Percentiles rank a stretch among this genome's conserved stretches.
Evolutionary conservation across 257 asterid genomes (phyloP).

Genomic region (Jacaranda mimosifolia): DNA sequence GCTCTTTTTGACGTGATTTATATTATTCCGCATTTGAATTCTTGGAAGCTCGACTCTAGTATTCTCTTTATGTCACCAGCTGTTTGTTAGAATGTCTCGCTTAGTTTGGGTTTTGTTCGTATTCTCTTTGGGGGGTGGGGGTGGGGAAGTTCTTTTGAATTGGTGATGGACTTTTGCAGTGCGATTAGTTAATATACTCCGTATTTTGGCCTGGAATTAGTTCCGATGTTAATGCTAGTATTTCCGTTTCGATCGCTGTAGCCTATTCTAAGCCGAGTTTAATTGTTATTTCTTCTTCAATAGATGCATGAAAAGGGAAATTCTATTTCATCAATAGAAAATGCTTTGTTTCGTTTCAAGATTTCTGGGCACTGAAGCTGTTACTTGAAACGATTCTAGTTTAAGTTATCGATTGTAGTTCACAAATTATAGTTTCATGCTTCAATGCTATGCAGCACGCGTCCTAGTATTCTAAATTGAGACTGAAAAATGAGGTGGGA

Average conservation of each 20-base stretch:
- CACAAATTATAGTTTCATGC: background rate
- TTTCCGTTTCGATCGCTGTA: background rate
- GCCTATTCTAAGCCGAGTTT: conserved; percentile 5
- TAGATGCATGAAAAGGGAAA: background rate
- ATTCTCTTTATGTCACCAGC: conserved; percentile 28
- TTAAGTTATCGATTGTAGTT: conserved; percentile 9
- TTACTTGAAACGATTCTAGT: conserved; percentile 10
- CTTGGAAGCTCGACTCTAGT: background rate
- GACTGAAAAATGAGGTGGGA: background rate
- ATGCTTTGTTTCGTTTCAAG: conserved; percentile 13
- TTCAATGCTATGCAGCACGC: background rate
- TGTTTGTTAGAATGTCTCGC: conserved; percentile 36
- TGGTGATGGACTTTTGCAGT: background rate
- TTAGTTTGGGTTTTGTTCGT: background rate
- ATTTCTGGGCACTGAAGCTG: background rate
- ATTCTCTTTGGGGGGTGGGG: too few species aligned
- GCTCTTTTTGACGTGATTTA: background rate
- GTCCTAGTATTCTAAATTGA: background rate
- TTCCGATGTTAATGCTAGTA: background rate
- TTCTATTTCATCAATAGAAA: conserved; percentile 24
- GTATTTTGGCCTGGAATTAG: background rate
- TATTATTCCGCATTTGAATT: background rate
- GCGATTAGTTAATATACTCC: background rate
- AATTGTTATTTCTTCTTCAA: background rate
- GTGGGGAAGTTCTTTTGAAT: background rate